These are phyloP conservation scores for Leccinellum rugosiceps DNA, from an alignment of 768 basidiomycete species.

Conservation along the genomic window DNA sequence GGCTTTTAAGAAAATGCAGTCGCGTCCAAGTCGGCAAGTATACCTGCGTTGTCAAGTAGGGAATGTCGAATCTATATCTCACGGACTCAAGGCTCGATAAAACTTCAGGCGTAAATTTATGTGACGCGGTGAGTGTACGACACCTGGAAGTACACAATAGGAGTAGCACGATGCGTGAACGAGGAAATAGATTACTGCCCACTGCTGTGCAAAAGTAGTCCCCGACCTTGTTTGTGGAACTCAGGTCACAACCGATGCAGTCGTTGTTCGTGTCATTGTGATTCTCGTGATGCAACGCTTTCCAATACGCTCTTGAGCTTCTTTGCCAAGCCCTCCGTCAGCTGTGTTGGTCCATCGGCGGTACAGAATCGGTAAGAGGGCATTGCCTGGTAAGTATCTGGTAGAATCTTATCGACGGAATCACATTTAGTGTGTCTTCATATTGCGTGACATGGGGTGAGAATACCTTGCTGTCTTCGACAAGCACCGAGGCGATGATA, in stretches of 20 bases:
- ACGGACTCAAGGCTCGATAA: background rate
- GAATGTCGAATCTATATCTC: no score
- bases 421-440: background rate
- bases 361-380: constrained; percentile 82
- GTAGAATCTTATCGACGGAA: constrained; percentile 45
- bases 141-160: background rate
- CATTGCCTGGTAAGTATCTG: constrained; percentile 81
- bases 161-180: background rate
- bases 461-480: constrained; percentile 61
- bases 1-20: no score
- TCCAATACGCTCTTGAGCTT: constrained; percentile 44
- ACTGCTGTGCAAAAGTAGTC: no score
- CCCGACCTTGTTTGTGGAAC: no score
- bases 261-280: constrained; percentile 4
- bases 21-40: no score
- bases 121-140: background rate
- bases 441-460: background rate
- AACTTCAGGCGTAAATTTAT: background rate
- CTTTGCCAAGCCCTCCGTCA: constrained; percentile 63
- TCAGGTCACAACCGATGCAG: background rate
- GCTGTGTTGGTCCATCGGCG: constrained; percentile 61
- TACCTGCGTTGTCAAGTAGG: no score
- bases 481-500: constrained; percentile 73
- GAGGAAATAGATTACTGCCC: background rate
- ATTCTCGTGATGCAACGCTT: constrained; percentile 32